A percentile compares a stretch with the other conserved stretches of the same genome.
These are phyloP conservation scores for Gaeumannomyces sp. DNA, from an alignment of 2,329 filamentous ascomycete species.

Conservation along the genomic window DNA sequence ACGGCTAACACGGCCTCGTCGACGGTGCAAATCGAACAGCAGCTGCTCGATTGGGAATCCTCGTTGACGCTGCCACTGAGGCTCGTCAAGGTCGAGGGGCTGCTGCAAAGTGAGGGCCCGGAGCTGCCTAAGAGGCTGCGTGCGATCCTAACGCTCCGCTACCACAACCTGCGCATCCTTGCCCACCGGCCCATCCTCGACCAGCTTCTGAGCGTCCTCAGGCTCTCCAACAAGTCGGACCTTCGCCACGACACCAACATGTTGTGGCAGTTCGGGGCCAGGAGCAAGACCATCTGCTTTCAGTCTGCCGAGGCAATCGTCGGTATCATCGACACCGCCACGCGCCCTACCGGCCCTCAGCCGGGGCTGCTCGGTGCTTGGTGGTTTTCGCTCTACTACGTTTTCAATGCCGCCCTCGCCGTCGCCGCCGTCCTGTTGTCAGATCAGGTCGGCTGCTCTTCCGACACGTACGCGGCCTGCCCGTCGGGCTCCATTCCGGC, in stretches of 20 bases:
- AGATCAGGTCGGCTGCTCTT: neutral
- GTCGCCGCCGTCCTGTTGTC: conserved; percentile 9
- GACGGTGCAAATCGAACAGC: conserved; percentile 31
- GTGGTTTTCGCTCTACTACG: conserved; percentile 27
- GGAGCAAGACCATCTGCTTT: conserved; percentile 18
- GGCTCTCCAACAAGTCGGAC: neutral
- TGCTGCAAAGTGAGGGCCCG: neutral
- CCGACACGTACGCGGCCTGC: neutral
- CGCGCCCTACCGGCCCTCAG: conserved; percentile 12
- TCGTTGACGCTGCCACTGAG: conserved; percentile 21
- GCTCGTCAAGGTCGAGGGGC: neutral
- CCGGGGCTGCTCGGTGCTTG: conserved; percentile 23
- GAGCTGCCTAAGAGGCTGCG: neutral
- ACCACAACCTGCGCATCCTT: conserved; percentile 27
- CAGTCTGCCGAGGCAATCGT: conserved; percentile 20
- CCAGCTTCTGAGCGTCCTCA: conserved; percentile 14
- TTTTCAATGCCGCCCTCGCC: conserved; percentile 18
- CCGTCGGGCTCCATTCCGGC: neutral
- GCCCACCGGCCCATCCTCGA: conserved; percentile 25
- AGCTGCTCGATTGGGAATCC: conserved; percentile 31
- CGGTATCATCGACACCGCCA: conserved; percentile 16
- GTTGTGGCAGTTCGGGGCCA: conserved; percentile 16
- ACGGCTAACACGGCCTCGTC: conserved; percentile 25
- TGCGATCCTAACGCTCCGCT: conserved; percentile 31
- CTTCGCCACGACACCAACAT: conserved; percentile 10